phyloP scores from a whole-genome alignment of 2,329 filamentous ascomycete species.

The Aspergillus flavus region DNA sequence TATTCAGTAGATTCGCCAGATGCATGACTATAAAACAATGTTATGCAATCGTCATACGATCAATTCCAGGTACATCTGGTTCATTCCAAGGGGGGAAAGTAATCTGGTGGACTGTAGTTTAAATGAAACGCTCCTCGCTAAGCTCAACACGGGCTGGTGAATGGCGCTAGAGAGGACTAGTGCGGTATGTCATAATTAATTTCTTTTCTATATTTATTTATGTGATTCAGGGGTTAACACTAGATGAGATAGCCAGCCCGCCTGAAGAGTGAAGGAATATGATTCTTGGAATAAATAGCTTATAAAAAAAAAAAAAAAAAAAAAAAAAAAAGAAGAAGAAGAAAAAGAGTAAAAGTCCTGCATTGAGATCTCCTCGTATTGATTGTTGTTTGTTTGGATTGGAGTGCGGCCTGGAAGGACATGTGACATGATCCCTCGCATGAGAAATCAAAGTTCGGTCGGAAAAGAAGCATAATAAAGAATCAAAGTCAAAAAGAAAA shows the following conservation, averaged over 20 bases:
- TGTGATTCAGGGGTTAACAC: conserved; percentile 16
- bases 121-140: conserved; percentile 7
- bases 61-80: background rate
- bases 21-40: conserved; percentile 1
- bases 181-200: conserved; percentile 19
- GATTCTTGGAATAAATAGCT: background rate
- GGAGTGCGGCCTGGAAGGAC: background rate
- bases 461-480: background rate
- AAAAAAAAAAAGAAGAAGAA: too few relatives aligned
- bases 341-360: background rate
- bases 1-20: background rate
- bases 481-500: background rate
- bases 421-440: background rate
- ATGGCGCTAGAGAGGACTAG: conserved; percentile 17
- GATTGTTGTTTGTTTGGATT: background rate
- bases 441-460: background rate
- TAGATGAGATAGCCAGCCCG: background rate
- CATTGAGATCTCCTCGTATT: background rate
- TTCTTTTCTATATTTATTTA: conserved; percentile 9
- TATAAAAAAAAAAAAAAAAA: too few relatives aligned
- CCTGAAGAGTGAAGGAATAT: background rate
- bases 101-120: background rate
- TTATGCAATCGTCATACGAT: conserved; percentile 13
- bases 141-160: background rate
- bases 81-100: background rate